Evolutionary conservation across 2,329 filamentous ascomycete species (phyloP).

Genomic region (Graphiopsis chlorocephala): DNA sequence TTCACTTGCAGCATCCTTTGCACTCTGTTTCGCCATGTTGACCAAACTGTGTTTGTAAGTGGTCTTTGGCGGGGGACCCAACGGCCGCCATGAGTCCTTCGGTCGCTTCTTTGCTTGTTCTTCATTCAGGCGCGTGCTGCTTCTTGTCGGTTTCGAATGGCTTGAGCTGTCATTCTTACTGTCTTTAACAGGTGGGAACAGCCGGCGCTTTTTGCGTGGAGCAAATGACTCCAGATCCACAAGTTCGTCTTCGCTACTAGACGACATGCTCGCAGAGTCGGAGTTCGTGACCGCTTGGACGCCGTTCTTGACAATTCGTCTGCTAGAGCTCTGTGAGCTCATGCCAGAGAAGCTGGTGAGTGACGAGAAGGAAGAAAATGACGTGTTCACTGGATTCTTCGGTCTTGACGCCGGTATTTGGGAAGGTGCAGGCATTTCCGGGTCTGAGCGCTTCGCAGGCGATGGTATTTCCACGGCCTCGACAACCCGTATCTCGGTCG

Average conservation of each 20-base stretch:
- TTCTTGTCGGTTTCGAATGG: background rate
- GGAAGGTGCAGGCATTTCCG: background rate
- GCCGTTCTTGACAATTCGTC: conserved; percentile 54
- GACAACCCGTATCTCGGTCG: background rate
- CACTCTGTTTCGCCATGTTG: conserved; percentile 27
- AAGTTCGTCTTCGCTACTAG: conserved; percentile 30
- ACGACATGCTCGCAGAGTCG: conserved; percentile 33
- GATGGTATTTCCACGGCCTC: conserved; percentile 20
- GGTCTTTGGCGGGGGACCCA: conserved; percentile 22
- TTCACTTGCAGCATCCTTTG: conserved; percentile 25
- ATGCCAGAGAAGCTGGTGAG: conserved; percentile 29
- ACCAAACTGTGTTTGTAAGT: conserved; percentile 31
- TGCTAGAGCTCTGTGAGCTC: conserved; percentile 45
- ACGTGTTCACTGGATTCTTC: conserved; percentile 14
- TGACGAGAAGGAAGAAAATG: conserved; percentile 31
- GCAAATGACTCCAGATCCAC: conserved; percentile 33
- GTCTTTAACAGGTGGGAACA: conserved; percentile 22
- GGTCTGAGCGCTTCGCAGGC: background rate
- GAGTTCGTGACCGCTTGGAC: conserved; percentile 50
- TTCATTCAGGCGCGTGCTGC: conserved; percentile 10
- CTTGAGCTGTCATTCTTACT: background rate
- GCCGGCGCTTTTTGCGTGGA: conserved; percentile 29
- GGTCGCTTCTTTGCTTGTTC: conserved; percentile 11
- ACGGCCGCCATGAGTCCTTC: conserved; percentile 12
- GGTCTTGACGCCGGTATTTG: conserved; percentile 9